A percentile compares a stretch with the other conserved stretches of the same genome.
These are phyloP conservation scores for Eimeria maxima DNA, from an alignment of 169 alveolate genomes.

Conservation along the genomic window DNA sequence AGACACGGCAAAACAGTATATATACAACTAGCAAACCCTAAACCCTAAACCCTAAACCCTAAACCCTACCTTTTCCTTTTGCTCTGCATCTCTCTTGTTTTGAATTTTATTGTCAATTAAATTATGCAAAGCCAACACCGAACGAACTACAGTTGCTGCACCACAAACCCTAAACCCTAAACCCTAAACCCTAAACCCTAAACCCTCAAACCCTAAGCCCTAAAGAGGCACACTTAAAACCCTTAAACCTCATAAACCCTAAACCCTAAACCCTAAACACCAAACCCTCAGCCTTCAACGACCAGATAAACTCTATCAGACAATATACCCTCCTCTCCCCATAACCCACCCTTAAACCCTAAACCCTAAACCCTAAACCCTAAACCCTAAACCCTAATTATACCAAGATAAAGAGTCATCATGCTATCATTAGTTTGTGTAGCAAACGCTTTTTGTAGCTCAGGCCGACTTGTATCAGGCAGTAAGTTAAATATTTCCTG, in stretches of 20 bases:
- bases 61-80: constrained; percentile 69
- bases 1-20: no score
- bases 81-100: constrained; percentile 89
- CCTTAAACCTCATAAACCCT: background rate
- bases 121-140: constrained; percentile 97
- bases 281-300: background rate
- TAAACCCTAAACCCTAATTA: constrained; percentile 88
- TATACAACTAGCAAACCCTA: no score
- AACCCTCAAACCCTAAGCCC: background rate
- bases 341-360: constrained; percentile 87
- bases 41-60: background rate
- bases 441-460: constrained; percentile 94
- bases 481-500: constrained; percentile 97
- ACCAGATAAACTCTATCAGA: background rate
- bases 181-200: background rate
- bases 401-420: constrained; percentile 89
- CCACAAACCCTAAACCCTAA: constrained; percentile 9
- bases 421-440: constrained; percentile 96
- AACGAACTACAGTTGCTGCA: constrained; percentile 92
- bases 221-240: no score
- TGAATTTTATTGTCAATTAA: constrained; percentile 97
- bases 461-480: constrained; percentile 95
- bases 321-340: no score
- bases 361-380: constrained; percentile 84
- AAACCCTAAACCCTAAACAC: background rate